These are phyloP conservation scores for Symbiodinium natans DNA, from an alignment of 73 alveolate species.

Conservation along the genomic window DNA sequence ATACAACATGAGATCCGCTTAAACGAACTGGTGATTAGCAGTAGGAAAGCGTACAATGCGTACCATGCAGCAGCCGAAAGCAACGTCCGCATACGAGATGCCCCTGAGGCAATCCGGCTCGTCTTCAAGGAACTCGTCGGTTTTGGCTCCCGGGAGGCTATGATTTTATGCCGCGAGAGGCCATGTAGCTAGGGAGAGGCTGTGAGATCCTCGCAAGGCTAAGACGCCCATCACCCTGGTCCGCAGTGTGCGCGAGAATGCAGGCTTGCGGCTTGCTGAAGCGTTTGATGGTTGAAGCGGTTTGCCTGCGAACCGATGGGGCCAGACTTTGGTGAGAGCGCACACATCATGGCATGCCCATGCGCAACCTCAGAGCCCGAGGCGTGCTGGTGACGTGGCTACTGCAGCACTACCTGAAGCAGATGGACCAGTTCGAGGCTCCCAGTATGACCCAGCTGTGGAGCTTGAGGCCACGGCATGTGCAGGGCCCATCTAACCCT, in stretches of 20 bases:
- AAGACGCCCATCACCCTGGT: constrained; percentile 62
- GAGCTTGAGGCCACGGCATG: too few species aligned
- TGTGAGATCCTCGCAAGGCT: background rate
- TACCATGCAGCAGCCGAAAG: too few species aligned
- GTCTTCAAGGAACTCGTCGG: constrained; percentile 85
- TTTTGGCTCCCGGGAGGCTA: constrained; percentile 42
- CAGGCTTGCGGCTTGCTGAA: background rate
- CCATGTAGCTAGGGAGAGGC: background rate
- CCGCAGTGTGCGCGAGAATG: constrained; percentile 74
- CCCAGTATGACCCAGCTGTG: background rate
- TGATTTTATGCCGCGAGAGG: too few species aligned
- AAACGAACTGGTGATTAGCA: too few species aligned
- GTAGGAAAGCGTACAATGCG: too few species aligned
- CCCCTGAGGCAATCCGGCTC: constrained; percentile 72
- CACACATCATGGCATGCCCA: too few species aligned
- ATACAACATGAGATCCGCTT: too few species aligned
- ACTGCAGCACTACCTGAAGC: constrained; percentile 72
- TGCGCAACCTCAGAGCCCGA: background rate
- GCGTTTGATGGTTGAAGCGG: too few species aligned
- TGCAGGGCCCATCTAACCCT: too few species aligned
- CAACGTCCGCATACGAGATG: too few species aligned
- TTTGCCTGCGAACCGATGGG: too few species aligned
- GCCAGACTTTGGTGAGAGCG: too few species aligned
- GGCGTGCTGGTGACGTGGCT: constrained; percentile 69
- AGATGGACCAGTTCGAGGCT: constrained; percentile 83